Evolutionary conservation across 768 basidiomycete genomes (phyloP).

Genomic region (Mycena metata): DNA sequence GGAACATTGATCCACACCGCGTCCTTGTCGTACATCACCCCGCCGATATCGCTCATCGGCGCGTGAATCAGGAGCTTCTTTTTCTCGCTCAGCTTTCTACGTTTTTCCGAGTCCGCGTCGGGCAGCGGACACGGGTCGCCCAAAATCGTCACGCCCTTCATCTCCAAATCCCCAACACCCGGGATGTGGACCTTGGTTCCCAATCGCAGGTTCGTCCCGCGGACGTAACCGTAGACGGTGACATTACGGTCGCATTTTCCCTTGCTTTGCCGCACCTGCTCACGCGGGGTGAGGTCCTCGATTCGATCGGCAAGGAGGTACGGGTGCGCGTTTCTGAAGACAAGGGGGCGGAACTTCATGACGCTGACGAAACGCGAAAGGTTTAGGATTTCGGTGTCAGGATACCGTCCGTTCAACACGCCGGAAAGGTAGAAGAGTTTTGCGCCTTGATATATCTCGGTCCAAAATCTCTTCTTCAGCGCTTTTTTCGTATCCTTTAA

Average conservation of each 20-base stretch:
- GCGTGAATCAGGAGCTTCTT: slow-evolving; percentile 93
- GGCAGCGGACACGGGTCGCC: slow-evolving; percentile 98
- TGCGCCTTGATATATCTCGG: slow-evolving; percentile 98
- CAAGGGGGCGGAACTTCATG: slow-evolving; percentile 98
- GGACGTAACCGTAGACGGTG: slow-evolving; percentile 94
- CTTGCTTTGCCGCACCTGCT: slow-evolving; percentile 78
- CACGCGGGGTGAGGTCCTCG: slow-evolving; percentile 94
- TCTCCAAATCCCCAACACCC: slow-evolving; percentile 90
- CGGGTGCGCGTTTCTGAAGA: slow-evolving; percentile 95
- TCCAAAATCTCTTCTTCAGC: slow-evolving; percentile 99
- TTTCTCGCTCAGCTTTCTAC: slow-evolving; percentile 94
- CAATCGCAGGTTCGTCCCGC: slow-evolving; percentile 85
- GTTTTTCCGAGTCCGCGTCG: slow-evolving; percentile 89
- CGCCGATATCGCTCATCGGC: slow-evolving; percentile 99
- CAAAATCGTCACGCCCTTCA: slow-evolving; percentile 79
- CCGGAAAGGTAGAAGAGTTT: slow-evolving; percentile 98
- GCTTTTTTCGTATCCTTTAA: slow-evolving; percentile 93
- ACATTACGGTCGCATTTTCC: slow-evolving; percentile 96
- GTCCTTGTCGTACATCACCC: slow-evolving; percentile 97
- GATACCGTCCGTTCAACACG: slow-evolving; percentile 96
- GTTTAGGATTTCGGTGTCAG: slow-evolving; percentile 96
- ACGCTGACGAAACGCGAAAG: slow-evolving; percentile 96
- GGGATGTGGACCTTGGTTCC: slow-evolving; percentile 93
- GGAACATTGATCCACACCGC: slow-evolving; percentile 98
- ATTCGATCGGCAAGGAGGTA: slow-evolving; percentile 96